phyloP scores from a whole-genome alignment of 352 stramenopile genomes.

The Peronospora belbahrii region DNA sequence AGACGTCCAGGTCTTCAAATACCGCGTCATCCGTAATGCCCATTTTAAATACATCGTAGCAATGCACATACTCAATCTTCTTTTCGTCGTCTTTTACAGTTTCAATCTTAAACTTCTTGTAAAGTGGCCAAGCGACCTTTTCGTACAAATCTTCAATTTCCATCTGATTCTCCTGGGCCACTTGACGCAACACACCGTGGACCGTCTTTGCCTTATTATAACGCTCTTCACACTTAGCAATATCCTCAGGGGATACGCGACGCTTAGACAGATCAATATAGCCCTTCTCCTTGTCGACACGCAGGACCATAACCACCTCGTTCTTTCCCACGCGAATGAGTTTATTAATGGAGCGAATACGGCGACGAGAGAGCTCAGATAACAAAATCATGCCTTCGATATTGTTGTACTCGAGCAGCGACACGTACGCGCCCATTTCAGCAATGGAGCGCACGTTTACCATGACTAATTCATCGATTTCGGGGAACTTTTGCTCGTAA shows the following conservation, averaged over 20 bases:
- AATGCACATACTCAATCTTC: constrained; percentile 92
- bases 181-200: constrained; percentile 89
- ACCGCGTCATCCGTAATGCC: constrained; percentile 88
- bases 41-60: constrained; percentile 99
- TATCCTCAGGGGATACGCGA: constrained; percentile 98
- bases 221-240: constrained; percentile 97
- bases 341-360: constrained; percentile 99
- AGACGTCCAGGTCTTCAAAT: constrained; percentile 89
- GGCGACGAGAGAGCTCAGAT: constrained; percentile 96
- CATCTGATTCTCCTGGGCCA: constrained; percentile 68
- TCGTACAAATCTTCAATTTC: constrained; percentile 82
- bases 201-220: constrained; percentile 99
- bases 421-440: constrained; percentile 99
- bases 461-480: constrained; percentile 97
- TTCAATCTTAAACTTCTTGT: constrained; percentile 94
- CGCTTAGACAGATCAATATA: constrained; percentile 99
- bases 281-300: constrained; percentile 99
- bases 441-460: constrained; percentile 94
- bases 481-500: constrained; percentile 91
- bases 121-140: constrained; percentile 96
- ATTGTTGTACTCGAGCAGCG: constrained; percentile 99
- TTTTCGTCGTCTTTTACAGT: constrained; percentile 72
- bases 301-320: constrained; percentile 99
- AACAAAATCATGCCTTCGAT: constrained; percentile 99
- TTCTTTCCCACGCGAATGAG: constrained; percentile 99